Conservation (phyloP, 805 yeast genomes). For the Candida coleopterorum region DNA sequence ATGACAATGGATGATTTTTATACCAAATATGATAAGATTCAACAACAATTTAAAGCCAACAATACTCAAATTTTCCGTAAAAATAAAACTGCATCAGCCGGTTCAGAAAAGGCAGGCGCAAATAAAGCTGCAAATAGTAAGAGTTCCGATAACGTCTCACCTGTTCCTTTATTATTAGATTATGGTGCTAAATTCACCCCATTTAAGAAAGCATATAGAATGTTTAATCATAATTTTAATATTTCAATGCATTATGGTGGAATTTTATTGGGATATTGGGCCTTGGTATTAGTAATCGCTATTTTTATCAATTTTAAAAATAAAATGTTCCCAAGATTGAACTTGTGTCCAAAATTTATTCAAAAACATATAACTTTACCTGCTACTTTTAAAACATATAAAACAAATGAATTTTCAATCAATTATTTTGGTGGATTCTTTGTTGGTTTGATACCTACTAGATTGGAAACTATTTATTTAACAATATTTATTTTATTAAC, state of each 20-base stretch:
- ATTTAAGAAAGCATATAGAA: slow-evolving; percentile 26
- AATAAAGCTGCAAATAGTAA: not conserved
- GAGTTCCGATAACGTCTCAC: slow-evolving; percentile 9
- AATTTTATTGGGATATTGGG: slow-evolving; percentile 48
- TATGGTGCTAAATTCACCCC: slow-evolving; percentile 34
- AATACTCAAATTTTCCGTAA: not conserved
- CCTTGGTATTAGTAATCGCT: slow-evolving; percentile 36
- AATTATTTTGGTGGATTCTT: slow-evolving; percentile 12
- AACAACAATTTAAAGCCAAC: slow-evolving; percentile 6
- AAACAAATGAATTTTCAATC: slow-evolving; percentile 10
- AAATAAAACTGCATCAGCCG: not conserved
- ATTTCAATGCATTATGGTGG: slow-evolving; percentile 35
- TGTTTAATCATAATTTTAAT: slow-evolving; percentile 27
- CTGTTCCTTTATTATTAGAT: slow-evolving; percentile 31
- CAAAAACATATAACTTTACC: slow-evolving; percentile 26
- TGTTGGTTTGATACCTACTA: slow-evolving; percentile 42
- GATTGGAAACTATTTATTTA: slow-evolving; percentile 46
- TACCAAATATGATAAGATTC: slow-evolving; percentile 11
- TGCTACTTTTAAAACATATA: slow-evolving; percentile 18
- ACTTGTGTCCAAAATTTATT: slow-evolving; percentile 20
- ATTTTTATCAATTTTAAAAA: slow-evolving; percentile 38
- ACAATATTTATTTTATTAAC: slow-evolving; percentile 32
- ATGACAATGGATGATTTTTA: slow-evolving; percentile 12
- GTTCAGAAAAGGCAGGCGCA: not conserved
- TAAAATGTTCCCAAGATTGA: slow-evolving; percentile 33